Evolutionary conservation across 495 filamentous ascomycete species (phyloP).

Genomic region (Viridothelium virens): DNA sequence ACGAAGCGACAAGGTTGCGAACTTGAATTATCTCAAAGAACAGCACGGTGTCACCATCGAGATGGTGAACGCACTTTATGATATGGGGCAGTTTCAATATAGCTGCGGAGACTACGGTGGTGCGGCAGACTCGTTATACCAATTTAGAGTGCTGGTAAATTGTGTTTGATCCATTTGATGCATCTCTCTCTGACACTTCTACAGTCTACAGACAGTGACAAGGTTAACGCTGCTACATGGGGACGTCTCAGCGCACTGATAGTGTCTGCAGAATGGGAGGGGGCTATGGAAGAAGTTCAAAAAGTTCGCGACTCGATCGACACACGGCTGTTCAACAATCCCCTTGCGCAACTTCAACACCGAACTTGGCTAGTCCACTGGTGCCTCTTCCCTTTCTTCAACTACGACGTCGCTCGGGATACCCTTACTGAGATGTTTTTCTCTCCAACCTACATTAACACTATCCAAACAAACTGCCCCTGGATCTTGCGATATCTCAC

Average conservation of each 20-base stretch:
- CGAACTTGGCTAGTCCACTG: constrained; percentile 97
- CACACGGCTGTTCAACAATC: constrained; percentile 82
- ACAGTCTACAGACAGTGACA: constrained; percentile 88
- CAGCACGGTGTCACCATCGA: constrained; percentile 86
- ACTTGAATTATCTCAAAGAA: constrained; percentile 92
- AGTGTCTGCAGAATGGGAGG: constrained; percentile 85
- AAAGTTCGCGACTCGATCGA: constrained; percentile 93
- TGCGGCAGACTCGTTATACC: constrained; percentile 83
- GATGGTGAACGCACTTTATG: constrained; percentile 89
- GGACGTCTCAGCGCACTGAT: constrained; percentile 93
- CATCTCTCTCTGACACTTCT: neutral
- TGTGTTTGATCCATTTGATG: neutral
- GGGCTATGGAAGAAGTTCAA: constrained; percentile 87
- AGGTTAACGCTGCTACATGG: constrained; percentile 90
- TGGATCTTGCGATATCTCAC: constrained; percentile 95
- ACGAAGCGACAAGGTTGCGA: constrained; percentile 90
- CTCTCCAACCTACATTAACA: constrained; percentile 94
- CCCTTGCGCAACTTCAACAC: constrained; percentile 85
- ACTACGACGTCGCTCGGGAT: constrained; percentile 86
- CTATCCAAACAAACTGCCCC: constrained; percentile 93
- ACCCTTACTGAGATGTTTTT: constrained; percentile 91
- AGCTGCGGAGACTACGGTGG: constrained; percentile 85
- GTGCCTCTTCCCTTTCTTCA: constrained; percentile 98
- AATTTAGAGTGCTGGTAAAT: constrained; percentile 76
- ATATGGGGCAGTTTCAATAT: constrained; percentile 93